Conservation (phyloP, 2,329 filamentous ascomycete genomes). For the Sclerotinia spermophila region DNA sequence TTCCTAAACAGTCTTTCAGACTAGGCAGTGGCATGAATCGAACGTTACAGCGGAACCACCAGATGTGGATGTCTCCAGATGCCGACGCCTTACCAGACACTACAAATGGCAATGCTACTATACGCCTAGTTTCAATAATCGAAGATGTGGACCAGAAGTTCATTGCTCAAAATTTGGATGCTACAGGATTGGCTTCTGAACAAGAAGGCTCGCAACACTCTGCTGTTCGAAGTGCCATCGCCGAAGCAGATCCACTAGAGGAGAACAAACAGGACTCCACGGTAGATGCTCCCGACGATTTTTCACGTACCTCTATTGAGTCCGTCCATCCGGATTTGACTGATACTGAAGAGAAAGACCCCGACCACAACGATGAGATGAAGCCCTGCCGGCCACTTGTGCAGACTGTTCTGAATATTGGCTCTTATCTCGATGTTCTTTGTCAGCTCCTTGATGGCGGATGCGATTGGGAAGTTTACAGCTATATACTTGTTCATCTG, state of each 20-base stretch:
- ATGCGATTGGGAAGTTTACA: constrained; percentile 88
- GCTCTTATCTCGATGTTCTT: constrained; percentile 70
- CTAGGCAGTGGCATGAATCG: constrained; percentile 31
- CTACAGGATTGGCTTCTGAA: neutral
- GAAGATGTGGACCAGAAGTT: constrained; percentile 3
- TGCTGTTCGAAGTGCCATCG: neutral
- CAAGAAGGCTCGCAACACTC: neutral
- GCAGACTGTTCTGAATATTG: constrained; percentile 29
- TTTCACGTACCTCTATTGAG: neutral
- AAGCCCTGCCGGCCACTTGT: neutral
- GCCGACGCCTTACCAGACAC: constrained; percentile 50
- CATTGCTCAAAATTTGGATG: constrained; percentile 7
- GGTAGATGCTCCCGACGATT: neutral
- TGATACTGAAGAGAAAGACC: neutral
- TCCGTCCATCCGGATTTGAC: neutral
- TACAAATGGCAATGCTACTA: constrained; percentile 37
- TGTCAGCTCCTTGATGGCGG: constrained; percentile 70
- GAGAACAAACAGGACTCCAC: neutral
- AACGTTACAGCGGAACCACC: constrained; percentile 43
- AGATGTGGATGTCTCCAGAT: constrained; percentile 58
- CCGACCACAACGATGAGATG: neutral
- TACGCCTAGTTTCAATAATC: constrained; percentile 31
- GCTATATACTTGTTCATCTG: constrained; percentile 81
- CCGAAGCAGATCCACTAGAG: neutral
- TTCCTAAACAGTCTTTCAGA: constrained; percentile 39